Evolutionary conservation across 306 rosid genomes (phyloP).

Genomic region (Cucurbita moschata): DNA sequence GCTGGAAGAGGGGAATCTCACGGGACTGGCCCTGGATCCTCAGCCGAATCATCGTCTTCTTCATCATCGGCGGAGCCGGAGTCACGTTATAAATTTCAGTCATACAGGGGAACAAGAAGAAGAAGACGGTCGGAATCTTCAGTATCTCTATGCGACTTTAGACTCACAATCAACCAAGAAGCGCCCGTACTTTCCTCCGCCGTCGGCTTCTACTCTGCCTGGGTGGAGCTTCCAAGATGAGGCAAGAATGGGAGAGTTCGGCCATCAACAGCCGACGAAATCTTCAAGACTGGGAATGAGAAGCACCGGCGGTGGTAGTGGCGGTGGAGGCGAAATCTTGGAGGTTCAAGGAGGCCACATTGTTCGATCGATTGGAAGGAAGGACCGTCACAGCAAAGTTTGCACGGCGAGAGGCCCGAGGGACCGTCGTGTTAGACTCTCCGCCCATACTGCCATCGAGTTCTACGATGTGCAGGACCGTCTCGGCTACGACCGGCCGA

Average conservation of each 20-base stretch:
- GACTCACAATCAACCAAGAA: not conserved
- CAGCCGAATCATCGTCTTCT: conserved; percentile 24
- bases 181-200: not conserved
- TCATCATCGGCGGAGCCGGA: conserved; percentile 11
- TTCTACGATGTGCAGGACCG: conserved; percentile 93
- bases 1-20: conserved; percentile 53
- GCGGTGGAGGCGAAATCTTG: conserved; percentile 60
- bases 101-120: conserved; percentile 16
- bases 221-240: conserved; percentile 43
- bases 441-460: conserved; percentile 82
- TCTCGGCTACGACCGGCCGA: conserved; percentile 82
- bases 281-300: conserved; percentile 25
- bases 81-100: conserved; percentile 11
- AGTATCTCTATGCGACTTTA: not conserved
- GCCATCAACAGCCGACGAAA: not conserved
- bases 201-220: not conserved
- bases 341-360: conserved; percentile 83
- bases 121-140: conserved; percentile 14
- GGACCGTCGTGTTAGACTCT: conserved; percentile 78
- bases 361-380: conserved; percentile 65
- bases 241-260: conserved; percentile 44
- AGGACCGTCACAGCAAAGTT: conserved; percentile 89
- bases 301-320: not conserved
- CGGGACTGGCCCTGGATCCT: conserved; percentile 77
- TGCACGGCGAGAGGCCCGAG: conserved; percentile 84